Base-by-base conservation (phyloP, 2,329 filamentous ascomycete genomes). In the Fusarium robinianum region DNA sequence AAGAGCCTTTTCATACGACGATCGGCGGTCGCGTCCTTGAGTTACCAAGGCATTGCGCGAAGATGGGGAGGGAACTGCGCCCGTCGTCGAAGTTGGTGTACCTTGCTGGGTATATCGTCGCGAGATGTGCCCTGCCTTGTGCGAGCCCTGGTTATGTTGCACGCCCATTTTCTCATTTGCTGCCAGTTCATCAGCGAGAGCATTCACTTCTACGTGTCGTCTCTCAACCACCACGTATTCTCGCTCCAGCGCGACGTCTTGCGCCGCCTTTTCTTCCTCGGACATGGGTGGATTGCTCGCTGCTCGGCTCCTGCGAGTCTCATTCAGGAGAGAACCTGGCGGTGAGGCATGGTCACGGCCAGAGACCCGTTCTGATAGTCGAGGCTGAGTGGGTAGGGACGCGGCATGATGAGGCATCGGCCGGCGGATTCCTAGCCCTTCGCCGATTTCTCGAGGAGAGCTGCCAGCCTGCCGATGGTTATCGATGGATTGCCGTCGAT, bases 181-280 rank as follows among this genome's bases (percentile, higher is more conserved):
- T 30, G 90, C 91, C 63, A 99, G 75, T 69, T 97, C 92, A 67
- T 99, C 94, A 15, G 94, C 94, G 61, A 99, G 87, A 3, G 94
- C 94, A 66, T 99, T 97, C 36, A 99, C 92, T 67, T 97, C 92
- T 8, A 99, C 91, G 14, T 90, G 87, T 54, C 87, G 84, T 73
- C 96, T 96, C 72, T 99, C 94, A 9, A 99, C 89, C 17, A 97
- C 78, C 14, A 99, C 92, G 61, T 97, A 99, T 55, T 97, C 94
- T 54, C 92, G 83, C 64, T 96, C 91, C 58, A 95, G 87, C 1
- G 88, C 88, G 34, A 95, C 84, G 53, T 97, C 92, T 60, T 95
- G 88, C 3, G 88, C 90, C 4, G 85, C 87, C 63, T 75, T 81
- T 60, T 87, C 84, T 46, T 83, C 82, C 53, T 87, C 85, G 43